Evolutionary conservation across 176 grass and related monocot genomes (phyloP).

Genomic region (Aegilops bicornis): DNA sequence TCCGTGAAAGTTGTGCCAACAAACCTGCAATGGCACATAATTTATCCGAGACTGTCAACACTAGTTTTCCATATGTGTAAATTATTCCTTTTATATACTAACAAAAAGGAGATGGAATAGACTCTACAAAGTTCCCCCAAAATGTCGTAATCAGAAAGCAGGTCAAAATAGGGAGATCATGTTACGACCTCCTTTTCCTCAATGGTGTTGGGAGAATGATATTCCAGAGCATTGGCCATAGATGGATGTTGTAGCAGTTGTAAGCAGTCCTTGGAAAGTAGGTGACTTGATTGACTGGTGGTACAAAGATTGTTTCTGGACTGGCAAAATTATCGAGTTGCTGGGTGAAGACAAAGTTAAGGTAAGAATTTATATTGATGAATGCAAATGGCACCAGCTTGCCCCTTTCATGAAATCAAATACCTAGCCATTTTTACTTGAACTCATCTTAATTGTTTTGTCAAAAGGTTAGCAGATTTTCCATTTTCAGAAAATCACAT

Average conservation of each 20-base stretch:
- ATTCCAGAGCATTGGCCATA: constrained; percentile 13
- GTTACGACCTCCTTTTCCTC: constrained; percentile 62
- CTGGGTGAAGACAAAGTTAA: constrained; percentile 40
- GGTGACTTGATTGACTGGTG: constrained; percentile 65
- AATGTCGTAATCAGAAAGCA: background rate
- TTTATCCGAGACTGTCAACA: background rate
- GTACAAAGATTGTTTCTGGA: constrained; percentile 51
- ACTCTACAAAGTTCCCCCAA: constrained; percentile 39
- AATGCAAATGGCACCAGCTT: background rate
- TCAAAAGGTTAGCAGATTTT: background rate
- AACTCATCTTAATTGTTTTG: background rate
- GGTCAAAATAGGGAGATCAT: constrained; percentile 43
- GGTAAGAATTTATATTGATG: constrained; percentile 24
- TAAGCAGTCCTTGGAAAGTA: constrained; percentile 49
- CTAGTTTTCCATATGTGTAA: constrained; percentile 2
- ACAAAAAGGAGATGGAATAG: constrained; percentile 48
- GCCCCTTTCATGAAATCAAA: background rate
- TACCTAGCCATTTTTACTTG: background rate
- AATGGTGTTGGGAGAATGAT: constrained; percentile 37
- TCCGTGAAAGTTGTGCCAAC: constrained; percentile 6
- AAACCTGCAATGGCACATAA: background rate
- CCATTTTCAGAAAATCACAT: background rate
- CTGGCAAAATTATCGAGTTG: constrained; percentile 42
- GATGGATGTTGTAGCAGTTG: constrained; percentile 45
- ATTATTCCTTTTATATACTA: background rate